These are phyloP conservation scores for Chalara sp. DNA, from an alignment of 2,329 filamentous ascomycete genomes.

Conservation along the genomic window DNA sequence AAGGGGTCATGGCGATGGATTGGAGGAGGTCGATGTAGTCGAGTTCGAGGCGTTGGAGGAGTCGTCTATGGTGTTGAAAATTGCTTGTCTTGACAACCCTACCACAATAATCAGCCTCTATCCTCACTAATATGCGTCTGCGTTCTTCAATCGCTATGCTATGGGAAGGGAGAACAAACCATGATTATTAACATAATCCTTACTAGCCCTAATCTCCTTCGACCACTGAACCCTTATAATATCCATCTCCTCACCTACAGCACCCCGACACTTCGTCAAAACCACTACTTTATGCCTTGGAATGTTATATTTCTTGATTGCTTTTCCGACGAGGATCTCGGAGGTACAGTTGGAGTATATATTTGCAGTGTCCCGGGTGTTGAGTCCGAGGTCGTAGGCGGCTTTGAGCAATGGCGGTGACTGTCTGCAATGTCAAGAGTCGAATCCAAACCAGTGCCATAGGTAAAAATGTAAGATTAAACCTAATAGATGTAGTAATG, in stretches of 20 bases:
- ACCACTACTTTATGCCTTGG: conserved; percentile 51
- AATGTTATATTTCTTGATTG: conserved; percentile 51
- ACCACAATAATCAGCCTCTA: no score
- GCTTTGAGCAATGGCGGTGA: conserved; percentile 54
- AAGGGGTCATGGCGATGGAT: conserved; percentile 48
- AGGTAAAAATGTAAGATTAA: no score
- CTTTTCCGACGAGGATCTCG: conserved; percentile 49
- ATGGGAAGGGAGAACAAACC: not conserved
- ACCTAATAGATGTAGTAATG: conserved; percentile 21
- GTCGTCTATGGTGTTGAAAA: conserved; percentile 57
- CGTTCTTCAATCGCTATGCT: no score
- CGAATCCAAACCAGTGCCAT: not conserved
- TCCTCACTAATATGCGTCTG: no score
- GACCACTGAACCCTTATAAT: conserved; percentile 23
- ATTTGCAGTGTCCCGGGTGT: conserved; percentile 51
- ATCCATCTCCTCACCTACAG: conserved; percentile 38
- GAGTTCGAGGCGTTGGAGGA: conserved; percentile 47
- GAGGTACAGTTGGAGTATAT: conserved; percentile 49
- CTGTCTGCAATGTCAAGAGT: no score
- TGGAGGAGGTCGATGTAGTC: conserved; percentile 52
- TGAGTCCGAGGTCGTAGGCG: conserved; percentile 56
- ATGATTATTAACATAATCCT: conserved; percentile 1
- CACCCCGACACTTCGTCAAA: conserved; percentile 47
- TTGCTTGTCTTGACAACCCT: conserved; percentile 54
- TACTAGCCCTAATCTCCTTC: conserved; percentile 29